These are phyloP conservation scores for Suhomyces bokatorum DNA, from an alignment of 1,139 yeast species.

Conservation along the genomic window DNA sequence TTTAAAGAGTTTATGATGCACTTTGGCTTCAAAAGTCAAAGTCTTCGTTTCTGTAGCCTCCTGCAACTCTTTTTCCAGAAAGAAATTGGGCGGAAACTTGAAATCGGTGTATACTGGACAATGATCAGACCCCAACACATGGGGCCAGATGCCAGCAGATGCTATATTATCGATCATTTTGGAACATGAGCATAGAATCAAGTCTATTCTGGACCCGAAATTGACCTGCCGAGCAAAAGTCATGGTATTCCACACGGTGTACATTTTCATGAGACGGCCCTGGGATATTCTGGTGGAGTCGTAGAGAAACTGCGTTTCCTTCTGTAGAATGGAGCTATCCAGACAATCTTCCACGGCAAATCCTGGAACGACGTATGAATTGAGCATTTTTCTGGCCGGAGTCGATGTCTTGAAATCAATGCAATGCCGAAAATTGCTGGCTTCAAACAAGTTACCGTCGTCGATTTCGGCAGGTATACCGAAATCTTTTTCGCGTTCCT, in stretches of 20 bases:
- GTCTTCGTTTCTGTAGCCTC: background rate
- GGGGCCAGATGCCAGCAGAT: slow-evolving; percentile 66
- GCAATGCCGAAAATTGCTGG: slow-evolving; percentile 37
- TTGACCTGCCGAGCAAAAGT: slow-evolving; percentile 78
- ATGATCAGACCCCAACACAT: slow-evolving; percentile 84
- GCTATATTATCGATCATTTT: slow-evolving; percentile 33
- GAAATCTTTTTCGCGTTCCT: slow-evolving; percentile 34
- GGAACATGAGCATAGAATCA: slow-evolving; percentile 53
- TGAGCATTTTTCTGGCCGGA: slow-evolving; percentile 45
- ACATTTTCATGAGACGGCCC: slow-evolving; percentile 62
- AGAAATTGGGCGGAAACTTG: slow-evolving; percentile 18
- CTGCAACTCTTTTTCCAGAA: background rate
- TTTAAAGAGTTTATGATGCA: slow-evolving; percentile 48
- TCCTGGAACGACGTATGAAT: slow-evolving; percentile 30
- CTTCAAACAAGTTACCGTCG: slow-evolving; percentile 40
- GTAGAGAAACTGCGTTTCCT: slow-evolving; percentile 37
- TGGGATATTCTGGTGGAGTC: slow-evolving; percentile 68
- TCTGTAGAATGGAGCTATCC: slow-evolving; percentile 4
- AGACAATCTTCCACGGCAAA: slow-evolving; percentile 10
- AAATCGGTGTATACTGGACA: slow-evolving; percentile 86
- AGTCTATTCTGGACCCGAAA: slow-evolving; percentile 86
- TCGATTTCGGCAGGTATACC: slow-evolving; percentile 2
- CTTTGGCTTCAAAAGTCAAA: slow-evolving; percentile 58
- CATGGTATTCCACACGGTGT: slow-evolving; percentile 90
- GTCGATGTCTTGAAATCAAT: slow-evolving; percentile 42